These are phyloP conservation scores for Lenzites betulinus DNA, from an alignment of 768 basidiomycete genomes.

Conservation along the genomic window DNA sequence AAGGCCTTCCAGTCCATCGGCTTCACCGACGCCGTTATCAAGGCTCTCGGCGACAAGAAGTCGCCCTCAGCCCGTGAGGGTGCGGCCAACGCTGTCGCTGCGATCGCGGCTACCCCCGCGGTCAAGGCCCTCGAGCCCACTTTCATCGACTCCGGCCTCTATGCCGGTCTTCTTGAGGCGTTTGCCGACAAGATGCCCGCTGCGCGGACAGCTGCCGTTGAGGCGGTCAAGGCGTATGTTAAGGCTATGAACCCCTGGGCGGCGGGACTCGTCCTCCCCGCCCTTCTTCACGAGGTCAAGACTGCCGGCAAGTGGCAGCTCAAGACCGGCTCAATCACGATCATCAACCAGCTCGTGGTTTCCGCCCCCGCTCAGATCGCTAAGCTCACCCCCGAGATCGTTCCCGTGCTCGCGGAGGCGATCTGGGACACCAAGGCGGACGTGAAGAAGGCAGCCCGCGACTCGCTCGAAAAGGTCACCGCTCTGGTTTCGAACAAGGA, in stretches of 20 bases:
- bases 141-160: slow-evolving; percentile 86
- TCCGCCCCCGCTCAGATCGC: slow-evolving; percentile 83
- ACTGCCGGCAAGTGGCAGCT: slow-evolving; percentile 97
- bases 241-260: slow-evolving; percentile 89
- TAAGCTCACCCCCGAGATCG: slow-evolving; percentile 91
- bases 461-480: slow-evolving; percentile 91
- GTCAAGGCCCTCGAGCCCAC: slow-evolving; percentile 84
- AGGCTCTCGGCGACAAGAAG: slow-evolving; percentile 95
- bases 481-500: slow-evolving; percentile 98
- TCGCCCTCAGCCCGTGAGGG: slow-evolving; percentile 89
- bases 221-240: slow-evolving; percentile 77
- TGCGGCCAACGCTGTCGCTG: slow-evolving; percentile 70
- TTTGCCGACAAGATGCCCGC: slow-evolving; percentile 95
- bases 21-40: slow-evolving; percentile 73
- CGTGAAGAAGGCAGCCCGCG: slow-evolving; percentile 97
- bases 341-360: slow-evolving; percentile 85
- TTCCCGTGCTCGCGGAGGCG: slow-evolving; percentile 90
- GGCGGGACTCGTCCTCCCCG: slow-evolving; percentile 76
- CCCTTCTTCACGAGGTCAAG: slow-evolving; percentile 91
- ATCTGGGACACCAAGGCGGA: slow-evolving; percentile 99
- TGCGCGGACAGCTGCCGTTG: slow-evolving; percentile 81
- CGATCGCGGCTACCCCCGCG: slow-evolving; percentile 66
- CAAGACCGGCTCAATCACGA: slow-evolving; percentile 83
- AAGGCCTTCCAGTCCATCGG: slow-evolving; percentile 67
- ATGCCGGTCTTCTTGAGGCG: slow-evolving; percentile 82